These are phyloP conservation scores for Ilyonectria mors-panacis DNA, from an alignment of 2,329 filamentous ascomycete species.

Conservation along the genomic window DNA sequence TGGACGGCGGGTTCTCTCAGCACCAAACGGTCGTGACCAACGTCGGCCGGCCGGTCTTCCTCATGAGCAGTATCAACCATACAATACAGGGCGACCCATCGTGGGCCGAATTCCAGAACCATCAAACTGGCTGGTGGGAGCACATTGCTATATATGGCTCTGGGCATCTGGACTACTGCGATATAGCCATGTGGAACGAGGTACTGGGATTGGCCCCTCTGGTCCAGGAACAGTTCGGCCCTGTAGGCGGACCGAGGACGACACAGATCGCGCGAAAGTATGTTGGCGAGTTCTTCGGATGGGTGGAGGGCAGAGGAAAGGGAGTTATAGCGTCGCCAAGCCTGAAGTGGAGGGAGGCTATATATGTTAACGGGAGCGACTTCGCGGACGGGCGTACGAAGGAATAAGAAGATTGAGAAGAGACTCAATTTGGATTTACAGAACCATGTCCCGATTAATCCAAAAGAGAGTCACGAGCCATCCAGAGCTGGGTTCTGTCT, in stretches of 20 bases:
- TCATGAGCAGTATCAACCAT: conserved; percentile 1
- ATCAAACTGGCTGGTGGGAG: not conserved
- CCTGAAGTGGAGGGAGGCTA: not conserved
- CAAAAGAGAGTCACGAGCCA: no score
- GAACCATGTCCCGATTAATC: no score
- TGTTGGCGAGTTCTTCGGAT: not conserved
- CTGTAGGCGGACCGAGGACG: not conserved
- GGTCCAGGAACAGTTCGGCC: not conserved
- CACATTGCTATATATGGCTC: not conserved
- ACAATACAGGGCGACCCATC: not conserved
- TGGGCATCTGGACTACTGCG: not conserved
- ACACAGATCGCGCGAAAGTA: not conserved
- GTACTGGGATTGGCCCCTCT: not conserved
- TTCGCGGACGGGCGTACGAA: not conserved
- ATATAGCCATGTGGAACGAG: not conserved
- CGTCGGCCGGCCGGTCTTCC: not conserved
- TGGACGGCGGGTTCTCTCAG: not conserved
- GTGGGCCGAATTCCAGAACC: not conserved
- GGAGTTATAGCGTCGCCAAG: not conserved
- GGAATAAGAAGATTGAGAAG: no score
- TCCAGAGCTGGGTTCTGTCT: no score
- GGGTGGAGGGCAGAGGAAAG: not conserved
- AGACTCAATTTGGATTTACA: no score
- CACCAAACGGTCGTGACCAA: conserved; percentile 1
- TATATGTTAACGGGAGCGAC: not conserved